These are phyloP conservation scores for Amanita brunnescens DNA, from an alignment of 768 basidiomycete species.

Conservation along the genomic window DNA sequence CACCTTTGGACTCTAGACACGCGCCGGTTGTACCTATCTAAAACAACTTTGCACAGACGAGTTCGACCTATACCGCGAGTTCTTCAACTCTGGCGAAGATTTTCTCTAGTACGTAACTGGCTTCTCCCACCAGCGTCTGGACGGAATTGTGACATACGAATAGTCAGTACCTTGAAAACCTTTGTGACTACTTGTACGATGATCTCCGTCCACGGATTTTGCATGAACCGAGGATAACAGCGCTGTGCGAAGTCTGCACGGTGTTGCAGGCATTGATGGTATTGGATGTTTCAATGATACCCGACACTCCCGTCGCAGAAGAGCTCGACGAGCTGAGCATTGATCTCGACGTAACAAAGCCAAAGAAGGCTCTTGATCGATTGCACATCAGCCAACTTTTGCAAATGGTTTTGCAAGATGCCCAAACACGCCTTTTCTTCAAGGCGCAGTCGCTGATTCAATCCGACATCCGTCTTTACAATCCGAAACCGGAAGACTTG, in stretches of 20 bases:
- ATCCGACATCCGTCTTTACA: slow-evolving; percentile 78
- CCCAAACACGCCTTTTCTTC: slow-evolving; percentile 93
- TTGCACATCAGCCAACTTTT: slow-evolving; percentile 78
- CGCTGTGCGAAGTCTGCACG: slow-evolving; percentile 91
- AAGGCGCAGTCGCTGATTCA: slow-evolving; percentile 91
- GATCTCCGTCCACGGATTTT: slow-evolving; percentile 92
- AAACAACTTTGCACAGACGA: slow-evolving; percentile 90
- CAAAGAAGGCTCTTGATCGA: slow-evolving; percentile 36
- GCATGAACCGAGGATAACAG: slow-evolving; percentile 81
- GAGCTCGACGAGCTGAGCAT: slow-evolving; percentile 30
- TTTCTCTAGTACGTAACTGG: slow-evolving; percentile 32
- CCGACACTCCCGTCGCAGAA: slow-evolving; percentile 21
- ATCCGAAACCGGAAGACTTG: slow-evolving; percentile 69
- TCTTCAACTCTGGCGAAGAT: slow-evolving; percentile 83
- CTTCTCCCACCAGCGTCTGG: background rate
- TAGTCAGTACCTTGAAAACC: slow-evolving; percentile 81
- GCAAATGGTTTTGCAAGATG: slow-evolving; percentile 89
- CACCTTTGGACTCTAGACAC: slow-evolving; percentile 49
- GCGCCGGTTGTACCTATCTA: slow-evolving; percentile 86
- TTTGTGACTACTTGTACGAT: slow-evolving; percentile 94
- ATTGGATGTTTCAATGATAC: slow-evolving; percentile 51
- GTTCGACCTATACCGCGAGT: slow-evolving; percentile 74
- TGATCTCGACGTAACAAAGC: slow-evolving; percentile 24
- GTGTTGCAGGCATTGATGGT: slow-evolving; percentile 96
- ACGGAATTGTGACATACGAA: background rate